A percentile compares a stretch with the other conserved stretches of the same genome.
These are phyloP conservation scores for Stentor roeselii DNA, from an alignment of 73 alveolate species.

Conservation along the genomic window DNA sequence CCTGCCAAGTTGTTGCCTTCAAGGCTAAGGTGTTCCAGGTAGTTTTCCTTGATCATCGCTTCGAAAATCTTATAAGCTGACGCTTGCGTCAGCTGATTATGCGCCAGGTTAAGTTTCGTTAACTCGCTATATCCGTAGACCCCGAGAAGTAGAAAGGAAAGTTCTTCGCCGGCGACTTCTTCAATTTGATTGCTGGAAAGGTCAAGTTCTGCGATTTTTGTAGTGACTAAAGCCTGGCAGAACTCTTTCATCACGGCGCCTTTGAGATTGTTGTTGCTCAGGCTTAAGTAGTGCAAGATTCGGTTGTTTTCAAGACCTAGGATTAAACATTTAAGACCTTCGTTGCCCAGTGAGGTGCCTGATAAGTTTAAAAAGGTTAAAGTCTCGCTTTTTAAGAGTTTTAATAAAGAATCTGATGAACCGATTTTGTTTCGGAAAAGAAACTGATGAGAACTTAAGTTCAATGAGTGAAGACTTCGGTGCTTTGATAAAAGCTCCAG, in stretches of 20 bases:
- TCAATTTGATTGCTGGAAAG: neutral
- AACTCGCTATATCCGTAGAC: neutral
- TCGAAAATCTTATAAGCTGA: neutral
- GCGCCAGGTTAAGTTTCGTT: neutral
- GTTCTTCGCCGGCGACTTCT: neutral
- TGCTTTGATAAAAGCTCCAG: neutral
- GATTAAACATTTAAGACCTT: neutral
- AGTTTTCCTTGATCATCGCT: neutral
- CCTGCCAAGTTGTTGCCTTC: neutral
- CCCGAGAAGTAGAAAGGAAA: neutral
- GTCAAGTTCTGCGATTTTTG: neutral
- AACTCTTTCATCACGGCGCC: neutral
- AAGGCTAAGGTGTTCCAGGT: neutral
- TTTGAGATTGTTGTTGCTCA: neutral
- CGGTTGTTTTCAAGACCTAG: neutral
- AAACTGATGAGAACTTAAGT: neutral
- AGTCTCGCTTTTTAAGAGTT: slow-evolving; percentile 15
- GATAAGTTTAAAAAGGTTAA: neutral
- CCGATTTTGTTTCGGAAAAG: neutral
- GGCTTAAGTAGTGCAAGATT: too few relatives aligned
- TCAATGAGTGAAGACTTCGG: neutral
- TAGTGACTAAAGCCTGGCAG: neutral
- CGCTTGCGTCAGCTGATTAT: neutral
- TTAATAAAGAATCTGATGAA: neutral
- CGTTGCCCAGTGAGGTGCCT: neutral